These are phyloP conservation scores for Melastoma candidum DNA, from an alignment of 441 rosid species.

Conservation along the genomic window DNA sequence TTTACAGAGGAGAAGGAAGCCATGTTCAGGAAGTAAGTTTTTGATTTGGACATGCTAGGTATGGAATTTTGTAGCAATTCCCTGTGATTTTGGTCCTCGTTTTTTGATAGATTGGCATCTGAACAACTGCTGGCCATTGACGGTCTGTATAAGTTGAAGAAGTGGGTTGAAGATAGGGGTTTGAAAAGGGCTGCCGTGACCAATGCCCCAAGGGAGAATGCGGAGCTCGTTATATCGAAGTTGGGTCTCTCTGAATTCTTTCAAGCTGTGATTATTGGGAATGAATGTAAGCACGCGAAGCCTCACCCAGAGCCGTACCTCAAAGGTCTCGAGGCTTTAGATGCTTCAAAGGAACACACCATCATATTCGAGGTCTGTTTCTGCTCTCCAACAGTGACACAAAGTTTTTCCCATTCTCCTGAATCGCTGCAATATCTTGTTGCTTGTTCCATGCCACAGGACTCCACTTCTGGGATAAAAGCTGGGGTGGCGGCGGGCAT, in stretches of 20 bases:
- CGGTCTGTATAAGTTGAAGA: conserved; percentile 61
- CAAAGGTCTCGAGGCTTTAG: conserved; percentile 68
- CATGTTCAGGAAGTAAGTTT: conserved; percentile 59
- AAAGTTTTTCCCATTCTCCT: background rate
- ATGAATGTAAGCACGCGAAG: conserved; percentile 70
- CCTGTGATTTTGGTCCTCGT: background rate
- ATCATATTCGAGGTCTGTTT: conserved; percentile 55
- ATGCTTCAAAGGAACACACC: conserved; percentile 73
- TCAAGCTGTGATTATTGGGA: conserved; percentile 57
- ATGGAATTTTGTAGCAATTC: background rate
- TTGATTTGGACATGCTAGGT: background rate
- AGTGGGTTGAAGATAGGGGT: conserved; percentile 82
- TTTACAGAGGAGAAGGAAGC: conserved; percentile 76
- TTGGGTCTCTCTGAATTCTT: conserved; percentile 79
- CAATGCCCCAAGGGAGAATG: conserved; percentile 80
- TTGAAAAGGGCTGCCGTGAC: conserved; percentile 90
- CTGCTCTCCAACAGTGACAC: background rate
- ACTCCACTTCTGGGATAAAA: conserved; percentile 77
- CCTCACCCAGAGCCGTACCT: conserved; percentile 84
- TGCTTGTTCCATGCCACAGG: conserved; percentile 24
- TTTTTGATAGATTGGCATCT: conserved; percentile 45
- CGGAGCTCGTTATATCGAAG: conserved; percentile 66
- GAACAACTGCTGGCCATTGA: conserved; percentile 47
- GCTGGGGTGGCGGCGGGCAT: conserved; percentile 96
- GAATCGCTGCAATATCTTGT: conserved; percentile 3